Evolutionary conservation across 2,329 filamentous ascomycete species (phyloP).

Genomic region (Pseudocercospora macadamiae): DNA sequence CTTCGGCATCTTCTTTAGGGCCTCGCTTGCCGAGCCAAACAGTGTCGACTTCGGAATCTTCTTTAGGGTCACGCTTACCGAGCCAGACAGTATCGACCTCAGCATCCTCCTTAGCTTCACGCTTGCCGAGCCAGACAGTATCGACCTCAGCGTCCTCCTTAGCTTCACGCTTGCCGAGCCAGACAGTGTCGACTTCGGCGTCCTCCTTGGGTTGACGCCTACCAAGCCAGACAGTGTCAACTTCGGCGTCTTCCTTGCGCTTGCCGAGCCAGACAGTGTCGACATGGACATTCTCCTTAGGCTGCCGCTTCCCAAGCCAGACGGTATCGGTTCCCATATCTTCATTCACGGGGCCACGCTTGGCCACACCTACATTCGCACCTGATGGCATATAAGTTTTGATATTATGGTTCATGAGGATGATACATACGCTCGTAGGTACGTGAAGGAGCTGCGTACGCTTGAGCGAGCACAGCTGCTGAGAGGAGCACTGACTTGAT

Average conservation of each 20-base stretch:
- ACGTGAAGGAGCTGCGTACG: constrained; percentile 1
- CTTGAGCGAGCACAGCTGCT: neutral
- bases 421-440: neutral
- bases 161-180: neutral
- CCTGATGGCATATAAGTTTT: neutral
- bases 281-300: neutral
- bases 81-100: neutral
- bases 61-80: neutral
- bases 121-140: neutral
- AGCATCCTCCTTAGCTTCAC: neutral
- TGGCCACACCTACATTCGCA: neutral
- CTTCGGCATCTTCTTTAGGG: neutral
- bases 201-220: neutral
- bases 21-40: neutral
- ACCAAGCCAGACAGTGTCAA: neutral
- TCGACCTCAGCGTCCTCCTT: neutral
- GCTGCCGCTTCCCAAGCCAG: neutral
- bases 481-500: neutral
- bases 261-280: neutral
- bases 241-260: neutral
- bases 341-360: neutral
- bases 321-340: neutral
- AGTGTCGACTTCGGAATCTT: neutral
- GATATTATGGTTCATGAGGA: too few species aligned
- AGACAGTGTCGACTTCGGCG: neutral